These are phyloP conservation scores for Fusarium sp. DNA, from an alignment of 2,329 filamentous ascomycete species.

Conservation along the genomic window DNA sequence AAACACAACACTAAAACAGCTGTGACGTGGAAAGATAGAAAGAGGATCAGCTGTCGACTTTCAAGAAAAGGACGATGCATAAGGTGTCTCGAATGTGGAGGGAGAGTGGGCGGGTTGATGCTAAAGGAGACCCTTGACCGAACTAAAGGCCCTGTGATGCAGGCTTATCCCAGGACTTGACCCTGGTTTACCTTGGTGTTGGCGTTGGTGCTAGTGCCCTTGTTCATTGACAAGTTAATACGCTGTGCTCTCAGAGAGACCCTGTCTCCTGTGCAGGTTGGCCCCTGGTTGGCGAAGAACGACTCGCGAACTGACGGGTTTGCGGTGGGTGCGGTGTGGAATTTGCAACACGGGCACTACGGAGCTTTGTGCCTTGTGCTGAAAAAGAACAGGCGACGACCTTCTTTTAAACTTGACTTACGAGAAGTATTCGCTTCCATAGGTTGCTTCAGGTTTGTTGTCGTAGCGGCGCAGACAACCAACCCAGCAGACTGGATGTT, in stretches of 20 bases:
- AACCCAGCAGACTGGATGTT: not conserved
- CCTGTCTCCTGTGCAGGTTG: slow-evolving; percentile 14
- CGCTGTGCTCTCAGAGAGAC: slow-evolving; percentile 25
- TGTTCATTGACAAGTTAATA: slow-evolving; percentile 27
- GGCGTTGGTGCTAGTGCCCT: slow-evolving; percentile 27
- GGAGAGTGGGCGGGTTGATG: slow-evolving; percentile 41
- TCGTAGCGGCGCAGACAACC: slow-evolving; percentile 3
- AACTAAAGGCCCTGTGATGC: slow-evolving; percentile 31
- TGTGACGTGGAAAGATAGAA: slow-evolving; percentile 42
- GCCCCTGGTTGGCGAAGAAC: slow-evolving; percentile 35
- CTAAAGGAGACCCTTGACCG: slow-evolving; percentile 43
- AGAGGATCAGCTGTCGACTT: slow-evolving; percentile 42
- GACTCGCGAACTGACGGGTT: slow-evolving; percentile 38
- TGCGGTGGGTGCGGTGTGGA: slow-evolving; percentile 48
- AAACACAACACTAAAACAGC: slow-evolving; percentile 38
- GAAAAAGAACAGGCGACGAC: not conserved
- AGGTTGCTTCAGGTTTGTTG: slow-evolving; percentile 16
- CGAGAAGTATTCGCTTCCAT: not conserved
- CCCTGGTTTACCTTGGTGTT: slow-evolving; percentile 27
- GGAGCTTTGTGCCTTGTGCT: slow-evolving; percentile 10
- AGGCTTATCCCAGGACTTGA: slow-evolving; percentile 36
- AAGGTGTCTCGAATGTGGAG: slow-evolving; percentile 52
- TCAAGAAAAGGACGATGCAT: slow-evolving; percentile 47
- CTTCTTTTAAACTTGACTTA: slow-evolving; percentile 14
- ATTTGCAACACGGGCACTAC: slow-evolving; percentile 26